These are phyloP conservation scores for Thelonectria blattea DNA, from an alignment of 2,329 filamentous ascomycete species.

Conservation along the genomic window DNA sequence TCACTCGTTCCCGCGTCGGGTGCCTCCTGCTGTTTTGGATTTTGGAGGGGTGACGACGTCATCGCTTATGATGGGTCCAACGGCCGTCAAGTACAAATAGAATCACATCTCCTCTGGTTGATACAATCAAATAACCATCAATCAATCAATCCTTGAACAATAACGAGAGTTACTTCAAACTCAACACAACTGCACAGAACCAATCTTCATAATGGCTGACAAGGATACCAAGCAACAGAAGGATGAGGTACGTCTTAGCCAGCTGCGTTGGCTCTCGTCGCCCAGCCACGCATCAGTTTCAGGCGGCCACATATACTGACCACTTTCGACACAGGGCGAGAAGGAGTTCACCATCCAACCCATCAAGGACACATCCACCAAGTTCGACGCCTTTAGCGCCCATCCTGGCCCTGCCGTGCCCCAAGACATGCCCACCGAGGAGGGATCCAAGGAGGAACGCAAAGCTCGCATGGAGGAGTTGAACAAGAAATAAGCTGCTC, in stretches of 20 bases:
- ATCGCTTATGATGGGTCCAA: conserved; percentile 24
- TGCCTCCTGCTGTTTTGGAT: neutral
- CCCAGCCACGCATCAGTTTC: neutral
- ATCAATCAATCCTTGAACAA: neutral
- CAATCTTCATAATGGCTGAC: conserved; percentile 14
- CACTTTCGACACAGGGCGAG: conserved; percentile 42
- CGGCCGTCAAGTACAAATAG: conserved; percentile 33
- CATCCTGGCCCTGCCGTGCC: conserved; percentile 64
- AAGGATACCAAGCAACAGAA: conserved; percentile 42
- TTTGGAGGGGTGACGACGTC: conserved; percentile 34
- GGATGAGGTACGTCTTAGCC: conserved; percentile 35
- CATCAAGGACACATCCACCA: conserved; percentile 51
- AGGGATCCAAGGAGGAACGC: conserved; percentile 73
- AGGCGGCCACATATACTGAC: conserved; percentile 20
- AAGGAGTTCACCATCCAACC: conserved; percentile 54
- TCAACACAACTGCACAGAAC: conserved; percentile 4
- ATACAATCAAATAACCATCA: neutral
- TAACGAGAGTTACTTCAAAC: conserved; percentile 7
- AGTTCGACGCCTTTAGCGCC: conserved; percentile 59
- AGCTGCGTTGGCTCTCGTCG: neutral
- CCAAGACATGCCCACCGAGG: conserved; percentile 58
- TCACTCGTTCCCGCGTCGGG: conserved; percentile 23
- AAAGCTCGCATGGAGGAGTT: conserved; percentile 68
- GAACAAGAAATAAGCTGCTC: conserved; percentile 57
- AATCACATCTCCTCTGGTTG: conserved; percentile 1